Conservation (phyloP, 768 basidiomycete species). For the Termitomyces sp. region DNA sequence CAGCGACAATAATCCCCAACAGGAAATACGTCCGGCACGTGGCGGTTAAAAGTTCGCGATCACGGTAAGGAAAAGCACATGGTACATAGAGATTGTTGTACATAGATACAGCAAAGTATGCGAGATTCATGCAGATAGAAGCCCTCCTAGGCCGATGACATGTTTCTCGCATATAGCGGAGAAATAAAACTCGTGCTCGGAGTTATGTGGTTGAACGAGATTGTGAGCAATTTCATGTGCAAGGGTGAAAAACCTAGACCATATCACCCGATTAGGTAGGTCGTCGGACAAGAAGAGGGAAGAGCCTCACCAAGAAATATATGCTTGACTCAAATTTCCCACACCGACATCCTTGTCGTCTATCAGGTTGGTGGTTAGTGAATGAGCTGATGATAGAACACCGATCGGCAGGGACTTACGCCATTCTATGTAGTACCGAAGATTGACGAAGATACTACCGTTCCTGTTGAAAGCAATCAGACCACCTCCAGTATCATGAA, state of each 20-base stretch:
- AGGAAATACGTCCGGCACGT: constrained; percentile 11
- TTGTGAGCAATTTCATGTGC: constrained; percentile 96
- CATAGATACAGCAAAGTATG: background rate
- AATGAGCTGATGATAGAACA: background rate
- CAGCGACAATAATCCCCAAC: constrained; percentile 6
- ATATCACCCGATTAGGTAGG: background rate
- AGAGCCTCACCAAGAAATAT: constrained; percentile 66
- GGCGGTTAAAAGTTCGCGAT: background rate
- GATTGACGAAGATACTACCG: constrained; percentile 83
- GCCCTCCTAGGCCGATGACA: constrained; percentile 33
- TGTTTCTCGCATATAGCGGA: constrained; percentile 80
- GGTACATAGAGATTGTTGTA: background rate
- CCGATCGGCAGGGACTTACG: constrained; percentile 47
- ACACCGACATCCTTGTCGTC: constrained; percentile 63
- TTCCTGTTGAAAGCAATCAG: constrained; percentile 92
- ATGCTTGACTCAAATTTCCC: constrained; percentile 54
- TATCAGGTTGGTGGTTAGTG: constrained; percentile 19
- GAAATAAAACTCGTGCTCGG: constrained; percentile 93
- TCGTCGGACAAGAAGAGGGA: background rate
- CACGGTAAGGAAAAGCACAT: background rate
- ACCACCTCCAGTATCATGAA: constrained; percentile 75
- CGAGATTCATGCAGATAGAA: background rate
- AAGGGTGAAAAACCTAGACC: constrained; percentile 75
- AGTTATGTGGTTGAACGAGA: constrained; percentile 79
- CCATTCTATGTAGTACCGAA: constrained; percentile 82